phyloP scores from a whole-genome alignment of 208 protist species.

The Trypanosoma cruzi region DNA sequence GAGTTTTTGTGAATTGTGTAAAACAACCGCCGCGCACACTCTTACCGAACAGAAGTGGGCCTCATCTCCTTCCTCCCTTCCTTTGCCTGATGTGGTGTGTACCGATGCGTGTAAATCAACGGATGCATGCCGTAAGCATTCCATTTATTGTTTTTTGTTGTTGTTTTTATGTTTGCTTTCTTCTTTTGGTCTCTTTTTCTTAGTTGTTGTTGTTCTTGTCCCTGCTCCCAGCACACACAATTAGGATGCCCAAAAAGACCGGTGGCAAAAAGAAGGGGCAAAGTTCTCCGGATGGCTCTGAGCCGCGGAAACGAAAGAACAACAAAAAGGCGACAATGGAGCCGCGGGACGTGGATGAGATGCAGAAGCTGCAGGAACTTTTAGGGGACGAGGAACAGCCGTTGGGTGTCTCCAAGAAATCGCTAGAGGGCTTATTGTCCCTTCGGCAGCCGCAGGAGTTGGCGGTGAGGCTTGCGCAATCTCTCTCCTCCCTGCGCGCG shows the following conservation, averaged over 20 bases:
- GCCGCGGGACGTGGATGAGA: background rate
- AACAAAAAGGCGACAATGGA: background rate
- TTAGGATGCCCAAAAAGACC: background rate
- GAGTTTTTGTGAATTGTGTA: conserved; percentile 54
- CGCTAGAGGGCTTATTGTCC: conserved; percentile 19
- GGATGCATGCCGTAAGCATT: background rate
- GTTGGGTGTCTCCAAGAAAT: background rate
- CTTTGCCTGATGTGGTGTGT: background rate
- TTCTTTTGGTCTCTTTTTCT: background rate
- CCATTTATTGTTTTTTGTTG: no score
- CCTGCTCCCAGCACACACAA: background rate
- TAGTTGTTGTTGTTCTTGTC: background rate
- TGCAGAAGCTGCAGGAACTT: conserved; percentile 1
- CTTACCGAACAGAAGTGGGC: background rate
- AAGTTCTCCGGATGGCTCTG: background rate
- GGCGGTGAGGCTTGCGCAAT: conserved; percentile 54
- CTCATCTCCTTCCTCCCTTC: background rate
- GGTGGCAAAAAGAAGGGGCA: background rate
- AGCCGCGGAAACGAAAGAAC: background rate
- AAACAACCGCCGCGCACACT: background rate
- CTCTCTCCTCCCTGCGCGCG: conserved; percentile 45
- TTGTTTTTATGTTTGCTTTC: background rate
- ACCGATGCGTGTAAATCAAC: background rate
- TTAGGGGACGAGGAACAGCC: background rate
- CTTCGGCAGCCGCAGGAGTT: conserved; percentile 46